phyloP scores from a whole-genome alignment of 805 yeast genomes.

The Ogataea saltuana region DNA sequence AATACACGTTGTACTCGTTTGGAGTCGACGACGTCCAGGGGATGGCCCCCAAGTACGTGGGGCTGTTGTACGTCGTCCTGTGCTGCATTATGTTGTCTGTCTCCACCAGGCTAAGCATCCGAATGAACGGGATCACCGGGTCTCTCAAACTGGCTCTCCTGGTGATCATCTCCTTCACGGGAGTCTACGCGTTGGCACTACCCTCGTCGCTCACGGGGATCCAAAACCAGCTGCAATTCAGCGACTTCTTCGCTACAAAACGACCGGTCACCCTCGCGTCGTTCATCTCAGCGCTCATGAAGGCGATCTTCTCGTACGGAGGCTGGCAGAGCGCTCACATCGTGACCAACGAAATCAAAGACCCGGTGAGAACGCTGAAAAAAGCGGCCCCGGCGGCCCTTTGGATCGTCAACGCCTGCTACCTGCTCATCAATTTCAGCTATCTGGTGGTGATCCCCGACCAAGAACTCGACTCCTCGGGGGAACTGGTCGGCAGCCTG shows the following conservation, averaged over 20 bases:
- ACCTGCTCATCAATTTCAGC: slow-evolving; percentile 49
- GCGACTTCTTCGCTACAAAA: slow-evolving; percentile 32
- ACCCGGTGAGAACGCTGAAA: slow-evolving; percentile 50
- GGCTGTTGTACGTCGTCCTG: slow-evolving; percentile 39
- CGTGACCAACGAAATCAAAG: slow-evolving; percentile 53
- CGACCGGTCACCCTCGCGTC: slow-evolving; percentile 40
- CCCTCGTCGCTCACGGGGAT: slow-evolving; percentile 47
- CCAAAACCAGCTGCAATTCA: slow-evolving; percentile 42
- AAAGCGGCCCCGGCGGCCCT: slow-evolving; percentile 57
- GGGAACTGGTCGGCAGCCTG: slow-evolving; percentile 53
- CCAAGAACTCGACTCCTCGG: slow-evolving; percentile 44
- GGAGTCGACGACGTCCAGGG: slow-evolving; percentile 42
- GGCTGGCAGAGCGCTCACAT: slow-evolving; percentile 61
- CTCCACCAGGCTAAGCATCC: slow-evolving; percentile 60
- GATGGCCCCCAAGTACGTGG: slow-evolving; percentile 43
- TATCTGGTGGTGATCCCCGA: slow-evolving; percentile 53
- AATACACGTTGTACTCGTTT: slow-evolving; percentile 47
- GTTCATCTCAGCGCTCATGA: slow-evolving; percentile 51
- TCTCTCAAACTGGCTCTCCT: slow-evolving; percentile 57
- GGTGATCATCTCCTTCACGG: slow-evolving; percentile 54
- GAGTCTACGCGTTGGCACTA: slow-evolving; percentile 55
- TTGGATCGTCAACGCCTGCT: slow-evolving; percentile 43
- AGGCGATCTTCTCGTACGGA: slow-evolving; percentile 50
- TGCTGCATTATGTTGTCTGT: slow-evolving; percentile 52
- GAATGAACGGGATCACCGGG: slow-evolving; percentile 64